A percentile compares a stretch with the other conserved stretches of the same genome.
Evolutionary conservation across 805 yeast genomes (phyloP).

Genomic region (Kregervanrija delftensis): DNA sequence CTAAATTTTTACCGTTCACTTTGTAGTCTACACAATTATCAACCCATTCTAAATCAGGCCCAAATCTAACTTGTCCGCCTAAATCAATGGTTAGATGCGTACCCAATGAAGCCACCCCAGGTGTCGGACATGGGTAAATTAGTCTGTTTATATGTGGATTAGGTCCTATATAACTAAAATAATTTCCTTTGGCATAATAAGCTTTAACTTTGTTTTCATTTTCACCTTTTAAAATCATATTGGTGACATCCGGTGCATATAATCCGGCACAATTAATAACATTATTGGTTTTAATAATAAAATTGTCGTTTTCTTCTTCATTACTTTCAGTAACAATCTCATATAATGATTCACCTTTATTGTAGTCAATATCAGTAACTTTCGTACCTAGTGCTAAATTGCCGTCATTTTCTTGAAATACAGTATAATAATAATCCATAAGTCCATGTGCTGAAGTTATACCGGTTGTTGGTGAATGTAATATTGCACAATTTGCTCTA

Average conservation of each 20-base stretch:
- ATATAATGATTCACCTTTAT: slow-evolving; percentile 22
- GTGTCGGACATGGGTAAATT: slow-evolving; percentile 77
- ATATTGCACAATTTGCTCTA: slow-evolving; percentile 50
- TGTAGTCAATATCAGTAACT: slow-evolving; percentile 36
- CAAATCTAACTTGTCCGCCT: slow-evolving; percentile 74
- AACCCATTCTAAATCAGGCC: slow-evolving; percentile 87
- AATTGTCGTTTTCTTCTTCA: slow-evolving; percentile 25
- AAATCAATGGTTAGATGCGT: slow-evolving; percentile 81
- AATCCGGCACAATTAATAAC: slow-evolving; percentile 79
- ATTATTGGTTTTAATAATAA: slow-evolving; percentile 42
- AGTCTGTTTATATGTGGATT: slow-evolving; percentile 41
- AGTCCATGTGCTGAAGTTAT: slow-evolving; percentile 77
- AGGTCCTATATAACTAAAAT: slow-evolving; percentile 45
- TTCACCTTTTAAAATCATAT: slow-evolving; percentile 57
- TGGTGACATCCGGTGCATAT: slow-evolving; percentile 65
- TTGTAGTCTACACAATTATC: slow-evolving; percentile 39
- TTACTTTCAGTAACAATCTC: slow-evolving; percentile 21
- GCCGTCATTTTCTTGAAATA: slow-evolving; percentile 49
- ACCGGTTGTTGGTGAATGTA: slow-evolving; percentile 79
- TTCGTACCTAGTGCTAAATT: slow-evolving; percentile 58
- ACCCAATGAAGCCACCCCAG: slow-evolving; percentile 69
- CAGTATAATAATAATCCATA: slow-evolving; percentile 50
- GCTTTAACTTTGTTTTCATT: slow-evolving; percentile 43
- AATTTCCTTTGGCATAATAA: slow-evolving; percentile 80
- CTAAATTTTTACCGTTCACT: slow-evolving; percentile 42